phyloP scores from a whole-genome alignment of 2,329 filamentous ascomycete genomes.

The Hortaea sp. region DNA sequence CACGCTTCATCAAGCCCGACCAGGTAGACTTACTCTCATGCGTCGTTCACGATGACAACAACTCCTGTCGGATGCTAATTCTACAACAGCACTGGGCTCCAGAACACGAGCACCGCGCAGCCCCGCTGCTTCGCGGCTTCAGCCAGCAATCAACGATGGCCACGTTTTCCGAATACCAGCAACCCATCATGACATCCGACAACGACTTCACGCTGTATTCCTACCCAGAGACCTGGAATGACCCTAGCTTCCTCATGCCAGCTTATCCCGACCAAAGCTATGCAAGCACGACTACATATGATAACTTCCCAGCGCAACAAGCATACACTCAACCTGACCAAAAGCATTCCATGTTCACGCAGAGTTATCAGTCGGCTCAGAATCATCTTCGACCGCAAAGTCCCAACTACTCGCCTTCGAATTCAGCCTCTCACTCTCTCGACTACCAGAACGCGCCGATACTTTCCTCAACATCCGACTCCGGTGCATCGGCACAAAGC shows the following conservation, averaged over 20 bases:
- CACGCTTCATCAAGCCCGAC: too few species aligned
- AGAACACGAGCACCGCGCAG: too few species aligned
- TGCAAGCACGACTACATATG: constrained; percentile 25
- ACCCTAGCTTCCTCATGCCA: constrained; percentile 17
- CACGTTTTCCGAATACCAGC: constrained; percentile 20
- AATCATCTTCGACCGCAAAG: constrained; percentile 26
- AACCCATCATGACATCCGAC: constrained; percentile 17
- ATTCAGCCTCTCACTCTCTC: constrained; percentile 37
- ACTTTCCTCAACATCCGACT: constrained; percentile 40
- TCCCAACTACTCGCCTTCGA: constrained; percentile 32
- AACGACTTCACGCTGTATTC: constrained; percentile 25
- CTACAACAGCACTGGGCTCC: too few species aligned
- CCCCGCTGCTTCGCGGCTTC: constrained; percentile 4
- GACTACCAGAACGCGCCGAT: constrained; percentile 35
- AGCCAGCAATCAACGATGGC: constrained; percentile 16
- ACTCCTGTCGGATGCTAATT: neutral
- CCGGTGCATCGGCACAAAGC: constrained; percentile 38
- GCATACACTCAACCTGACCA: constrained; percentile 24
- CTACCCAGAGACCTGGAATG: constrained; percentile 21
- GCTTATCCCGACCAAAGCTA: constrained; percentile 19
- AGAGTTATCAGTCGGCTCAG: constrained; percentile 28
- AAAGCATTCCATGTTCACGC: constrained; percentile 28
- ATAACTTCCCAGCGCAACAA: constrained; percentile 24
- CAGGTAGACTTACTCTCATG: neutral
- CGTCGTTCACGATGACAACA: neutral